These are phyloP conservation scores for Hansenula lynferdii DNA, from an alignment of 1,139 yeast species.

Conservation along the genomic window DNA sequence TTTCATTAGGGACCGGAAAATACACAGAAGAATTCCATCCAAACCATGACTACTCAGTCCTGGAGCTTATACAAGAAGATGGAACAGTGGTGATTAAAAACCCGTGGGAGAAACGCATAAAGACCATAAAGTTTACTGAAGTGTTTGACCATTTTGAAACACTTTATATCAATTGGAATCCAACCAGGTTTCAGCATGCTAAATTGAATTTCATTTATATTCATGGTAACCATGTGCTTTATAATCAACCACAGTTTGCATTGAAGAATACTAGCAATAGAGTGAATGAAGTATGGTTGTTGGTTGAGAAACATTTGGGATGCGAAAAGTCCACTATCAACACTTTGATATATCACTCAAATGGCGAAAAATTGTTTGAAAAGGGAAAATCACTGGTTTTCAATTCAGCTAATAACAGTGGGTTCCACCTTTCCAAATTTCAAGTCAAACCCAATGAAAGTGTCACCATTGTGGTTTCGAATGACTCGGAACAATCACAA, in stretches of 20 bases:
- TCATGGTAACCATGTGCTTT: conserved; percentile 19
- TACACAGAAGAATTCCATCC: conserved; percentile 44
- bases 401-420: conserved; percentile 24
- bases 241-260: conserved; percentile 45
- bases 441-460: conserved; percentile 20
- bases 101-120: conserved; percentile 31
- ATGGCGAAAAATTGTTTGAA: conserved; percentile 31
- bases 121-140: conserved; percentile 25
- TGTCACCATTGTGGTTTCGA: conserved; percentile 26
- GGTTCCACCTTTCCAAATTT: conserved; percentile 27
- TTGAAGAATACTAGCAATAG: conserved; percentile 32
- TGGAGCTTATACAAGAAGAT: conserved; percentile 28
- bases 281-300: conserved; percentile 40
- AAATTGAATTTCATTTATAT: conserved; percentile 33
- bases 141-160: conserved; percentile 46
- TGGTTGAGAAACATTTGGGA: conserved; percentile 35
- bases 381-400: conserved; percentile 20
- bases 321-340: conserved; percentile 18
- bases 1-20: conserved; percentile 70
- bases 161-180: conserved; percentile 68
- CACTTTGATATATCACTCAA: conserved; percentile 29
- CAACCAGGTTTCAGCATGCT: conserved; percentile 30
- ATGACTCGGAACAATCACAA: conserved; percentile 26
- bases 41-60: conserved; percentile 67
- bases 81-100: conserved; percentile 40